Percentiles rank a stretch among this genome's conserved stretches.
Evolutionary conservation across 2,329 filamentous ascomycete genomes (phyloP).

Genomic region (Biscogniauxia mediterranea): DNA sequence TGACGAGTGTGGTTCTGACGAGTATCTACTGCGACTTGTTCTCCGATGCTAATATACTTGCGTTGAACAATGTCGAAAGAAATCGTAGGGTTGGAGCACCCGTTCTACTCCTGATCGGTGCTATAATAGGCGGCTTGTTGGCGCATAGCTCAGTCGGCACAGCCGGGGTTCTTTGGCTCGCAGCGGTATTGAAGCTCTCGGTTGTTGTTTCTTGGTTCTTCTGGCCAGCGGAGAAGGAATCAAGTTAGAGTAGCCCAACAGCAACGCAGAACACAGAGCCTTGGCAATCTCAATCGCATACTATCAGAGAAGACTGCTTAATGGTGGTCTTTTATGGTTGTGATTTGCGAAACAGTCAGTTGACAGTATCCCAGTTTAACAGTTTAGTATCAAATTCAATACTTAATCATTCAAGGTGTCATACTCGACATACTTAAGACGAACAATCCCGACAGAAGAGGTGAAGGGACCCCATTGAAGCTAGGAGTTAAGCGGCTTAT

Average conservation of each 20-base stretch:
- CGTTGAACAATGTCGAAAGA: conserved; percentile 44
- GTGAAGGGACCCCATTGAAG: too few relatives aligned
- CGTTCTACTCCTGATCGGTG: conserved; percentile 47
- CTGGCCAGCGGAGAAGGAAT: conserved; percentile 51
- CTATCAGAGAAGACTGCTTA: too few relatives aligned
- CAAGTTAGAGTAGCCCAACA: background rate
- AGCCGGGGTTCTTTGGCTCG: conserved; percentile 58
- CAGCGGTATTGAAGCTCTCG: conserved; percentile 52
- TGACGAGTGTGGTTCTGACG: conserved; percentile 78
- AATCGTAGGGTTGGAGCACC: conserved; percentile 52
- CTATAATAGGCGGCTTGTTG: conserved; percentile 49
- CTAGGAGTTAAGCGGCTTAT: too few relatives aligned
- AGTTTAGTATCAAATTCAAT: too few relatives aligned
- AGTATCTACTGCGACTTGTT: conserved; percentile 81
- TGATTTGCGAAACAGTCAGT: too few relatives aligned
- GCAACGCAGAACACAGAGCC: background rate
- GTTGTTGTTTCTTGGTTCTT: conserved; percentile 59
- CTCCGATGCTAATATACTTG: conserved; percentile 56
- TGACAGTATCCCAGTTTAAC: too few relatives aligned
- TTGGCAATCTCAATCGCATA: too few relatives aligned
- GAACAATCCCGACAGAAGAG: too few relatives aligned
- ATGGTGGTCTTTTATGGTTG: too few relatives aligned
- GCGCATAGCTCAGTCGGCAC: conserved; percentile 48
- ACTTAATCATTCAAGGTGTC: too few relatives aligned
- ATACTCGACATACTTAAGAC: too few relatives aligned